These are phyloP conservation scores for Candida rishiriensis DNA, from an alignment of 805 yeast genomes.

Conservation along the genomic window DNA sequence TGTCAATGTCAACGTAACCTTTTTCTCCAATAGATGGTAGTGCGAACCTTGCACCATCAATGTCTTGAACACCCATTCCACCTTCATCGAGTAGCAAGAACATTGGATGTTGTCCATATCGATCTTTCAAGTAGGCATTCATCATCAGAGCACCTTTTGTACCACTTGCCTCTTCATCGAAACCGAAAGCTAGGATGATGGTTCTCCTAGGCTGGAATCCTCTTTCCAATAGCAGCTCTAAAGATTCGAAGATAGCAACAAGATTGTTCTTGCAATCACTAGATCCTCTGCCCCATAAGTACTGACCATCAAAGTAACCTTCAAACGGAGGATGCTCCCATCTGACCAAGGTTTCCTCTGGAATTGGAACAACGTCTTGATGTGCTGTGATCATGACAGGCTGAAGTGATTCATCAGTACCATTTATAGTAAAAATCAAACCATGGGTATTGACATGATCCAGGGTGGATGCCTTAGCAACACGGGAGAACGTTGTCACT, in stretches of 20 bases:
- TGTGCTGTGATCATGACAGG: constrained; percentile 47
- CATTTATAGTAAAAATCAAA: too few species aligned
- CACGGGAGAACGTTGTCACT: too few species aligned
- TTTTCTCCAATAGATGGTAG: constrained; percentile 46
- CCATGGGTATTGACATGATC: too few species aligned
- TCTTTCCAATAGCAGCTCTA: constrained; percentile 22
- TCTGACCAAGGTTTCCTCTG: constrained; percentile 28
- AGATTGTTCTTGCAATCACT: constrained; percentile 42
- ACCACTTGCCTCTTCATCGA: constrained; percentile 42
- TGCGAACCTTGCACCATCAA: constrained; percentile 37
- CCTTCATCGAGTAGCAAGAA: constrained; percentile 45
- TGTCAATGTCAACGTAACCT: constrained; percentile 39
- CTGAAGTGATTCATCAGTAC: constrained; percentile 23
- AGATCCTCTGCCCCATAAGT: constrained; percentile 37
- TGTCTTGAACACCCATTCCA: constrained; percentile 31
- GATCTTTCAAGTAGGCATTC: constrained; percentile 29
- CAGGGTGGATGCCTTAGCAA: too few species aligned
- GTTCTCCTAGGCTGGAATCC: constrained; percentile 41
- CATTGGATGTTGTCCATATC: constrained; percentile 40
- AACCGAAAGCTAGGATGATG: constrained; percentile 42
- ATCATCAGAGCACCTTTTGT: constrained; percentile 33
- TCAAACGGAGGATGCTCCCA: constrained; percentile 38
- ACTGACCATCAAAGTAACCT: constrained; percentile 35
- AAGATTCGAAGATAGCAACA: constrained; percentile 35
- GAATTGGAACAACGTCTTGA: constrained; percentile 50